These are phyloP conservation scores for Quercus lobata DNA, from an alignment of 331 rosid genomes.

Conservation along the genomic window DNA sequence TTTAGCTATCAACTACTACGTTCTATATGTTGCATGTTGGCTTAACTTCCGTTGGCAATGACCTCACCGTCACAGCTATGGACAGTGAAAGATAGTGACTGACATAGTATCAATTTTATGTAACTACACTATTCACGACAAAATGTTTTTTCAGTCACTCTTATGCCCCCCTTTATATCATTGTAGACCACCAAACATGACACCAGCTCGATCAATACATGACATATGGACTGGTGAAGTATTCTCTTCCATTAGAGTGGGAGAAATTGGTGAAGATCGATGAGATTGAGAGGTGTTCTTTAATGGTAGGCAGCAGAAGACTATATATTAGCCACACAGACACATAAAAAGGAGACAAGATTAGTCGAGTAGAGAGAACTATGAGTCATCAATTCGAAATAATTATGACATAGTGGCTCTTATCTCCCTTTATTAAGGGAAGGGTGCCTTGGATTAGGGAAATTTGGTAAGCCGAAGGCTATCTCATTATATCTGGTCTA, in stretches of 20 bases:
- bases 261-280: neutral
- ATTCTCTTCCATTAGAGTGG: neutral
- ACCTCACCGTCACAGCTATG: slow-evolving; percentile 15
- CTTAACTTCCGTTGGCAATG: slow-evolving; percentile 23
- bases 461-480: too few species aligned
- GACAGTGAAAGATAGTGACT: slow-evolving; percentile 10
- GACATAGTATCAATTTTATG: neutral
- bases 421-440: neutral
- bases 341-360: neutral
- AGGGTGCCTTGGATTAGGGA: neutral
- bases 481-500: too few species aligned
- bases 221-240: neutral
- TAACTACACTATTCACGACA: neutral
- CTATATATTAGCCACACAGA: too few species aligned
- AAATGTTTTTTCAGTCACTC: neutral
- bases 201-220: neutral
- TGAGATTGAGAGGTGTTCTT: neutral
- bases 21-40: slow-evolving; percentile 25
- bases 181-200: neutral
- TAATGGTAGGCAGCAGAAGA: too few species aligned
- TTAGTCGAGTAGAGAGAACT: neutral
- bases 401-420: neutral
- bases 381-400: neutral
- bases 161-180: neutral
- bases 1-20: slow-evolving; percentile 20